phyloP scores from a whole-genome alignment of 352 stramenopile species.

The Phytophthora ohioensis region DNA sequence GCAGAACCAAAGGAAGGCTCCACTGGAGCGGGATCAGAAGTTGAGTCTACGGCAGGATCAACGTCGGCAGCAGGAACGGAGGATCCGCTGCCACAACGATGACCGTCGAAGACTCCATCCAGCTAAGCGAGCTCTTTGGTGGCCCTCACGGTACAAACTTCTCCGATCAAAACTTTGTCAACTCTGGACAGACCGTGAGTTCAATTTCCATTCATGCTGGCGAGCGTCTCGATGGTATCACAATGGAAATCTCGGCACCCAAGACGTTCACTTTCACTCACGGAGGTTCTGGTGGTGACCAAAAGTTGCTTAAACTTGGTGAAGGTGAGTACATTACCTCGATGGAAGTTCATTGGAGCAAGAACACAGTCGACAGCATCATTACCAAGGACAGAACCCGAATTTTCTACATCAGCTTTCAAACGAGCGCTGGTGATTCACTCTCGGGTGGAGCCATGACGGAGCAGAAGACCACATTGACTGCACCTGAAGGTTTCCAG shows the following conservation, averaged over 20 bases:
- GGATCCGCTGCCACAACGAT: slow-evolving; percentile 6
- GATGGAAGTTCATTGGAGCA: slow-evolving; percentile 2
- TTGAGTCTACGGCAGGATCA: background rate
- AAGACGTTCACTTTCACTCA: slow-evolving; percentile 19
- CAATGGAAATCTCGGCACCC: slow-evolving; percentile 13
- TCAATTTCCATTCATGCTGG: slow-evolving; percentile 25
- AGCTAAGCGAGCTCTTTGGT: slow-evolving; percentile 36
- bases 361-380: background rate
- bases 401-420: slow-evolving; percentile 3
- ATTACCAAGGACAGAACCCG: background rate
- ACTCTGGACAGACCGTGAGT: slow-evolving; percentile 31
- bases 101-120: slow-evolving; percentile 26
- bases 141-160: slow-evolving; percentile 32
- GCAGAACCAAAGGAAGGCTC: background rate
- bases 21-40: background rate
- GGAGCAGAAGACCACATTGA: background rate
- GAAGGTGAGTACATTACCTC: slow-evolving; percentile 12
- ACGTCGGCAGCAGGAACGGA: slow-evolving; percentile 10
- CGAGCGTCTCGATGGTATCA: slow-evolving; percentile 32
- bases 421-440: background rate
- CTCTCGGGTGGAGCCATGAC: background rate
- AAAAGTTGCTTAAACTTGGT: slow-evolving; percentile 17
- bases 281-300: slow-evolving; percentile 27
- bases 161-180: slow-evolving; percentile 35
- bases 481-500: slow-evolving; percentile 16